Evolutionary conservation across 805 yeast genomes (phyloP).

Genomic region (Wickerhamiella domercqiae): DNA sequence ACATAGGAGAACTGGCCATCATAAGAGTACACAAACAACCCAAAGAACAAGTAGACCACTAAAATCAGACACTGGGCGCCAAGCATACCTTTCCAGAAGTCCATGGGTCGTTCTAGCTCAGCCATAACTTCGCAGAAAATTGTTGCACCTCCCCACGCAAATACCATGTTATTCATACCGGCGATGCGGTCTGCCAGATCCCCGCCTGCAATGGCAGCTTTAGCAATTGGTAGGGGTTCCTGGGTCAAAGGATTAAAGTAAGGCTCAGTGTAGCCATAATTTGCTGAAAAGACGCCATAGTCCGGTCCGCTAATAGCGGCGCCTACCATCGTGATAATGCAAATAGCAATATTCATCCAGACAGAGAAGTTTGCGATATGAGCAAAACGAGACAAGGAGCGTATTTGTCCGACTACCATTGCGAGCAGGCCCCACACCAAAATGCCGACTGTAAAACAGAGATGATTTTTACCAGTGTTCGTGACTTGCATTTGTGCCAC

Average conservation of each 20-base stretch:
- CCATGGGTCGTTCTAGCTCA: conserved; percentile 34
- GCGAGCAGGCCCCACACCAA: conserved; percentile 32
- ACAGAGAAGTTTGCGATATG: conserved; percentile 32
- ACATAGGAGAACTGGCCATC: conserved; percentile 30
- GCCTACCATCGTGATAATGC: conserved; percentile 32
- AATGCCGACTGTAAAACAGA: conserved; percentile 30
- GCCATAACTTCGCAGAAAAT: conserved; percentile 35
- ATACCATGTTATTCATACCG: conserved; percentile 30
- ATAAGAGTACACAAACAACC: conserved; percentile 29
- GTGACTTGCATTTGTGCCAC: conserved; percentile 25
- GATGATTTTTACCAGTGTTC: conserved; percentile 11
- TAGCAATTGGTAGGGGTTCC: conserved; percentile 1
- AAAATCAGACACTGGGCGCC: conserved; percentile 30
- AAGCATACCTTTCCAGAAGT: conserved; percentile 34
- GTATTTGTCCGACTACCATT: conserved; percentile 30
- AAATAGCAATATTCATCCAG: conserved; percentile 32
- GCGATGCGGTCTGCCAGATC: conserved; percentile 6
- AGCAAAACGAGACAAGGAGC: conserved; percentile 27
- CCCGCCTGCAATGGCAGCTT: conserved; percentile 2
- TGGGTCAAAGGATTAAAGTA: too few relatives aligned
- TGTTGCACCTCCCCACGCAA: conserved; percentile 38
- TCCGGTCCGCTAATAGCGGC: conserved; percentile 24
- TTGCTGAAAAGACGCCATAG: conserved; percentile 12
- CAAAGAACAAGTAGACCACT: conserved; percentile 28
- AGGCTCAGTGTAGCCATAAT: conserved; percentile 1